Percentiles rank a stretch among this genome's conserved stretches.
Conservation (phyloP, 1,139 yeast species). For the Pichia sp. region DNA sequence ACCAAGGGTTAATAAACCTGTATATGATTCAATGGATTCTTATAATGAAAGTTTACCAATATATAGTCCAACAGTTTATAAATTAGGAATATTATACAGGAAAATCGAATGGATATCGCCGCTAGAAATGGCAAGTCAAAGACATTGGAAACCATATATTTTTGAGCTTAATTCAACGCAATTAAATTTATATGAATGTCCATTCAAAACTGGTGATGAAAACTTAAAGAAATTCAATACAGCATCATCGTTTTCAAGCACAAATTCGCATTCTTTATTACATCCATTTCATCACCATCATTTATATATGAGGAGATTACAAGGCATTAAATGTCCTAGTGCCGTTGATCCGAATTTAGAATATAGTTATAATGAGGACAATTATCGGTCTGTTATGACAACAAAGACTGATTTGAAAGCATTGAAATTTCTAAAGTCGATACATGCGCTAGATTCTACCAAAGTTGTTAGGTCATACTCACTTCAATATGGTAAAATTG, state of each 20-base stretch:
- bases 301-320: conserved; percentile 5
- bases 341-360: conserved; percentile 4
- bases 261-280: conserved; percentile 12
- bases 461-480: conserved; percentile 51
- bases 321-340: conserved; percentile 2
- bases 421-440: conserved; percentile 31
- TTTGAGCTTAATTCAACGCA: conserved; percentile 73
- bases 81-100: conserved; percentile 45
- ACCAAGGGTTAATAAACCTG: conserved; percentile 36
- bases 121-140: conserved; percentile 49
- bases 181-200: conserved; percentile 47
- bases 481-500: conserved; percentile 61
- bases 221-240: conserved; percentile 8
- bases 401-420: conserved; percentile 37
- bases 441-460: conserved; percentile 28
- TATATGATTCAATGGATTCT: conserved; percentile 31
- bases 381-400: conserved; percentile 32
- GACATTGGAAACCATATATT: conserved; percentile 59
- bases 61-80: conserved; percentile 54
- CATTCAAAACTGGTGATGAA: conserved; percentile 7
- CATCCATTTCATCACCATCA: conserved; percentile 19
- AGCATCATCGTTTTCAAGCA: conserved; percentile 11
- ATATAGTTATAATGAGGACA: conserved; percentile 14
- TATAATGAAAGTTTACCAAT: conserved; percentile 39
- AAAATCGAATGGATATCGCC: conserved; percentile 66